Conservation (phyloP, 192 early-diverging fungal species). For the Coemansia sp. region DNA sequence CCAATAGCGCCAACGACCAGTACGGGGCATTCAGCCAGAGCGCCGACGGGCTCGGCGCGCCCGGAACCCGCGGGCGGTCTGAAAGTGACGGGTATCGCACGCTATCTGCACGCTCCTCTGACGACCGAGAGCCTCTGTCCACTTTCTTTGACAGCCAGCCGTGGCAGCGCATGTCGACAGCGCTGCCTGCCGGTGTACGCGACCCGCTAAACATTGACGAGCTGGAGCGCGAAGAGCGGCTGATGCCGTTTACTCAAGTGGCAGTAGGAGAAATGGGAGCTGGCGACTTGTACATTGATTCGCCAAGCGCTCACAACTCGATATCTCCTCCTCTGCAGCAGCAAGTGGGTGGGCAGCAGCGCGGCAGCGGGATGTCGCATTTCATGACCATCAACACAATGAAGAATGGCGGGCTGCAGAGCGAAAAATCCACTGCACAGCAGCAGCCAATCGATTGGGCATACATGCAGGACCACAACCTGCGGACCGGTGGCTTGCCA, state of each 20-base stretch:
- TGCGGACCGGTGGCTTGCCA: conserved; percentile 51
- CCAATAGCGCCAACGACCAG: conserved; percentile 17
- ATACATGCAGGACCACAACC: conserved; percentile 55
- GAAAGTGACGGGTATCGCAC: conserved; percentile 34
- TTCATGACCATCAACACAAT: conserved; percentile 4
- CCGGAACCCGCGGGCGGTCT: conserved; percentile 23
- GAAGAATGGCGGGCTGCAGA: background rate
- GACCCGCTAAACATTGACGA: conserved; percentile 54
- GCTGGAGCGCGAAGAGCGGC: conserved; percentile 52
- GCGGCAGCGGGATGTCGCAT: conserved; percentile 6
- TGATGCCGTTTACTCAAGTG: conserved; percentile 48
- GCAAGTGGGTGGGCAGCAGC: background rate
- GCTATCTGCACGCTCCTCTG: conserved; percentile 36
- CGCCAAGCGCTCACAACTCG: conserved; percentile 3
- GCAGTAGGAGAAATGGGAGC: conserved; percentile 35
- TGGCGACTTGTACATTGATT: background rate
- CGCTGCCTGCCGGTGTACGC: conserved; percentile 40
- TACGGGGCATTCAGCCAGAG: conserved; percentile 1
- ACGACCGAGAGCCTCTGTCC: conserved; percentile 38
- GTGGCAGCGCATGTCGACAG: conserved; percentile 48
- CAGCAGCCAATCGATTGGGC: conserved; percentile 43
- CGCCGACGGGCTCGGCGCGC: conserved; percentile 6
- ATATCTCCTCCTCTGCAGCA: background rate
- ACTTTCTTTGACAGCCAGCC: conserved; percentile 38
- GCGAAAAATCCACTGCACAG: conserved; percentile 11